A percentile compares a stretch with the other conserved stretches of the same genome.
Conservation (phyloP, 2,329 filamentous ascomycete species). For the Microdochium nivale region DNA sequence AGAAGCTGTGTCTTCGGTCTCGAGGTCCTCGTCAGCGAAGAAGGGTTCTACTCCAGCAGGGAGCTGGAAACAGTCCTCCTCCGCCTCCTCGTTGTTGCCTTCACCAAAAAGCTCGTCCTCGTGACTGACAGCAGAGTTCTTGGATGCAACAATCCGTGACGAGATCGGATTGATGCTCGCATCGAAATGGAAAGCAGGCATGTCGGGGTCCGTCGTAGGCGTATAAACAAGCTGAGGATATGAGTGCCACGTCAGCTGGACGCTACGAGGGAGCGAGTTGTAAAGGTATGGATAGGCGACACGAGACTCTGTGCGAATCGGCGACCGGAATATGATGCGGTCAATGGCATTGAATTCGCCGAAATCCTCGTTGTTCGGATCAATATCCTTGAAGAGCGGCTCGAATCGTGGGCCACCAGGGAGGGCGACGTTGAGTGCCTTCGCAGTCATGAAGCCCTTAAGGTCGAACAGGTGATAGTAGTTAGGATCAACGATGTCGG, state of each 20-base stretch:
- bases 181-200: slow-evolving; percentile 97
- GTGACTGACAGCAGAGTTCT: slow-evolving; percentile 84
- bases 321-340: slow-evolving; percentile 94
- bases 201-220: slow-evolving; percentile 74
- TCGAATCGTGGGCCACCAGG: slow-evolving; percentile 97
- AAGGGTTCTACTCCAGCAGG: slow-evolving; percentile 79
- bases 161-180: slow-evolving; percentile 97
- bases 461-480: slow-evolving; percentile 97
- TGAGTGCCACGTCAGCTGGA: slow-evolving; percentile 89
- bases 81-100: slow-evolving; percentile 62
- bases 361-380: slow-evolving; percentile 98
- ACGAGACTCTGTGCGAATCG: slow-evolving; percentile 90
- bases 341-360: slow-evolving; percentile 99
- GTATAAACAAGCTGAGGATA: slow-evolving; percentile 90
- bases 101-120: slow-evolving; percentile 89
- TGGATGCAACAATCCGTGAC: slow-evolving; percentile 84
- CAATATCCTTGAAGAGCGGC: slow-evolving; percentile 95
- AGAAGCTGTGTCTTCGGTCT: slow-evolving; percentile 79
- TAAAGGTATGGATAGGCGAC: slow-evolving; percentile 94
- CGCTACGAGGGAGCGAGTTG: slow-evolving; percentile 90
- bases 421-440: slow-evolving; percentile 92
- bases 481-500: slow-evolving; percentile 89
- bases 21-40: slow-evolving; percentile 79
- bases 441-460: slow-evolving; percentile 90
- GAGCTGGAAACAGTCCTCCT: slow-evolving; percentile 80